Evolutionary conservation across 2,329 filamentous ascomycete species (phyloP), one percentile per base, ranked within the genome.

Genomic region (Trichoderma koningii): DNA sequence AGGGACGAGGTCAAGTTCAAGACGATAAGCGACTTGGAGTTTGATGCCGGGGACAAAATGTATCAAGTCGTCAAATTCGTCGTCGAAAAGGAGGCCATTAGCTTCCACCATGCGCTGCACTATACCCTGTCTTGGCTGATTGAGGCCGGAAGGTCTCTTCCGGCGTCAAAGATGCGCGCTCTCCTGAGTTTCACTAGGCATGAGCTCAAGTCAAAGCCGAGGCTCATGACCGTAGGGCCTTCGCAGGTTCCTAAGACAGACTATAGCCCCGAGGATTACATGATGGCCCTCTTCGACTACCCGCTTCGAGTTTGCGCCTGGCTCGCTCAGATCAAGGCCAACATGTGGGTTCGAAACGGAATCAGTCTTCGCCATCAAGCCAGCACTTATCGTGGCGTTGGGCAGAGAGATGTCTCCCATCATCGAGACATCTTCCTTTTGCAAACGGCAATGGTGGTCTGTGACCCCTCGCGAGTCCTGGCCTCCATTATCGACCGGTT

Each of bases 271-370:
- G 91, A 96, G 71, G 92, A 96, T 74, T 89, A 93, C 72, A 81
- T 97, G 23, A 88, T 97, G 75, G 89, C 91, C 2, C 87, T 93
- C 59, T 97, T 99, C 72, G 95, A 99, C 75, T 97, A 92, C 71
- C 94, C 96, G 0, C 82, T 99, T 4, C 86, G 96, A 60, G 93
- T 98, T 0, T 97, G 93, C 74, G 93, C 92, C 21, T 99, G 95
- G 95, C 82, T 99, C 38, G 91, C 95, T 6, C 96, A 99, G 79
- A 98, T 99, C 87, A 97, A 96, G 76, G 93, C 94, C 19, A 92
- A 93, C 59, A 96, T 98, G 88, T 99, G 96, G 95, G 94, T 99
- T 68, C 88, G 95, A 64, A 99, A 99, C 74, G 95, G 95, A 2
- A 92, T 99, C 73, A 98, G 94, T 71, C 84, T 99, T 59, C 88